Percentiles rank a stretch among this genome's conserved stretches.
phyloP scores from a whole-genome alignment of 768 basidiomycete genomes.

The Trametes cinnabarina region DNA sequence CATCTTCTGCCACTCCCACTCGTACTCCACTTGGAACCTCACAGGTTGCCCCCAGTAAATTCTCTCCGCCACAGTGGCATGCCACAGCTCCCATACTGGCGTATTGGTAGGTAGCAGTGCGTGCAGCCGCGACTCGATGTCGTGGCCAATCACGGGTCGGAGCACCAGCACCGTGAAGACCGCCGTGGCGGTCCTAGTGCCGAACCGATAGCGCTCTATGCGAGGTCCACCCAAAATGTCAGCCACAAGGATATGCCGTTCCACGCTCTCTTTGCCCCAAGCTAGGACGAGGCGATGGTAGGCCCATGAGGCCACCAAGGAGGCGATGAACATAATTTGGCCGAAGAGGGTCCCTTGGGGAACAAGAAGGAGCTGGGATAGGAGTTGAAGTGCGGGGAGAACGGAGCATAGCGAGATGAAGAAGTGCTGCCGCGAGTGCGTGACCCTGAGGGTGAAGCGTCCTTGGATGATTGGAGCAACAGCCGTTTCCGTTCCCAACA shows the following conservation, averaged over 20 bases:
- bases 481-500: slow-evolving; percentile 6
- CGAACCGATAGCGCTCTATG: slow-evolving; percentile 2
- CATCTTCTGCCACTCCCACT: slow-evolving; percentile 5
- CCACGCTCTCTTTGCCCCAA: not conserved
- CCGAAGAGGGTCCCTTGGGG: slow-evolving; percentile 15
- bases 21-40: not conserved
- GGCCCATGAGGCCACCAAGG: slow-evolving; percentile 9
- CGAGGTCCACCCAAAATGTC: slow-evolving; percentile 2
- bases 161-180: slow-evolving; percentile 11
- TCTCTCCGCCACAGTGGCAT: not conserved
- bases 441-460: not conserved
- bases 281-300: slow-evolving; percentile 11
- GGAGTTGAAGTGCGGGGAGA: slow-evolving; percentile 11
- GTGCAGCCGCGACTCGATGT: slow-evolving; percentile 1
- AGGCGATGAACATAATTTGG: slow-evolving; percentile 15
- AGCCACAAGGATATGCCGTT: slow-evolving; percentile 4
- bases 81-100: slow-evolving; percentile 8
- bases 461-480: slow-evolving; percentile 7
- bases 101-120: slow-evolving; percentile 3
- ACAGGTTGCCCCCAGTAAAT: not conserved
- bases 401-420: slow-evolving; percentile 2
- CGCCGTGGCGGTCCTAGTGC: slow-evolving; percentile 9
- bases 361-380: slow-evolving; percentile 14
- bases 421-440: not conserved
- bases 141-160: not conserved